A percentile compares a stretch with the other conserved stretches of the same genome.
phyloP scores from a whole-genome alignment of 495 filamentous ascomycete genomes.

The Aspergillus bertholletiae region DNA sequence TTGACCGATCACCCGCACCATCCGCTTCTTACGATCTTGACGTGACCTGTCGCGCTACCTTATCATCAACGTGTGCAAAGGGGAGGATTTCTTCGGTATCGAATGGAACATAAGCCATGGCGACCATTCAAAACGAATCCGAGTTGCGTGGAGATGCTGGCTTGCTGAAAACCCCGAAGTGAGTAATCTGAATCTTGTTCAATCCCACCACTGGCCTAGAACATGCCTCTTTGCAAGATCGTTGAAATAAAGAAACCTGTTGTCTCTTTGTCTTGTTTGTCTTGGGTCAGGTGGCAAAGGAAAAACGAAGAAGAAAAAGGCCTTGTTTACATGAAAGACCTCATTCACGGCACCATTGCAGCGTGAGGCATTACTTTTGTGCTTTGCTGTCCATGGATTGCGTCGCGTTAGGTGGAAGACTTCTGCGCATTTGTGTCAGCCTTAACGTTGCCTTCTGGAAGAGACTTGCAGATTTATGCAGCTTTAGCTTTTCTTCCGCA shows the following conservation, averaged over 20 bases:
- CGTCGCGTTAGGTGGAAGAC: conserved; percentile 8
- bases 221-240: conserved; percentile 2
- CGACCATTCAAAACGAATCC: conserved; percentile 45
- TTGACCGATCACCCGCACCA: conserved; percentile 6
- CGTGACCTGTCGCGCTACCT: conserved; percentile 1
- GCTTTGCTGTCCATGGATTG: conserved; percentile 4
- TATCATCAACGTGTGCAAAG: conserved; percentile 10
- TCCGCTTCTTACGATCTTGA: conserved; percentile 3
- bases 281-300: not conserved
- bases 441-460: conserved; percentile 5
- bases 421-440: conserved; percentile 2
- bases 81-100: conserved; percentile 21
- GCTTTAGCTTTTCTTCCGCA: not conserved
- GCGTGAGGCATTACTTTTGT: conserved; percentile 1
- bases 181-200: conserved; percentile 24
- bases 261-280: conserved; percentile 4
- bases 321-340: not conserved
- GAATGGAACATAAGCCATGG: conserved; percentile 46
- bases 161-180: conserved; percentile 48
- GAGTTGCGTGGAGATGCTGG: conserved; percentile 51
- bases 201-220: conserved; percentile 3
- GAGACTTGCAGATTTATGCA: conserved; percentile 2
- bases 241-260: not conserved
- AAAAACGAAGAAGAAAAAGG: not conserved
- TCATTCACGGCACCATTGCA: not conserved